Evolutionary conservation across 139 green algal species (phyloP).

Genomic region (Diplosphaera chodatii): DNA sequence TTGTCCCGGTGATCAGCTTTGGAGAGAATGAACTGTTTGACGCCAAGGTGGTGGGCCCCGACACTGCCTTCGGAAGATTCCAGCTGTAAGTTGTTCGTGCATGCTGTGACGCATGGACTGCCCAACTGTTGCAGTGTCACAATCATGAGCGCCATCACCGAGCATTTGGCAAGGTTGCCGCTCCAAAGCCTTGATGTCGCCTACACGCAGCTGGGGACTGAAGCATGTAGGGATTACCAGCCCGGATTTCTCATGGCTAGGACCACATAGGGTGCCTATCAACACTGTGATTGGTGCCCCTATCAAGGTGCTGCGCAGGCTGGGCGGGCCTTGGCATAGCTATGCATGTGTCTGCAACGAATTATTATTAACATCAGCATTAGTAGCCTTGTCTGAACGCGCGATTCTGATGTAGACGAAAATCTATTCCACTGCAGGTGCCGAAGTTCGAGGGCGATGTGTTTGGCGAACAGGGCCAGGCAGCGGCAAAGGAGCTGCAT

Average conservation of each 20-base stretch:
- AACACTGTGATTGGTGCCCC: not conserved
- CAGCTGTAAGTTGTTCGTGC: not conserved
- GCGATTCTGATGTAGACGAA: too few relatives aligned
- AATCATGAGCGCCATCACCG: too few relatives aligned
- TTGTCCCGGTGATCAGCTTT: slow-evolving; percentile 42
- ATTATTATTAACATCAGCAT: too few relatives aligned
- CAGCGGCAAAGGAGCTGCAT: not conserved
- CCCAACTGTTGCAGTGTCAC: too few relatives aligned
- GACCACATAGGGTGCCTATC: not conserved
- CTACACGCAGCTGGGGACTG: not conserved
- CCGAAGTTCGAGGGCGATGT: not conserved
- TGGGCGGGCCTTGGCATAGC: too few relatives aligned
- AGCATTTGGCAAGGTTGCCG: too few relatives aligned
- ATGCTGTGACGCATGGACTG: too few relatives aligned
- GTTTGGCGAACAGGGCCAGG: not conserved
- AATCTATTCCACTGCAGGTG: not conserved
- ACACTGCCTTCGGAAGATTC: not conserved
- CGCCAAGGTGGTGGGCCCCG: not conserved
- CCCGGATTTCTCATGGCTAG: not conserved
- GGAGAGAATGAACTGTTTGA: slow-evolving; percentile 45
- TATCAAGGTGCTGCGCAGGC: not conserved
- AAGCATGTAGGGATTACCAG: not conserved
- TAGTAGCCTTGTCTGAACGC: too few relatives aligned
- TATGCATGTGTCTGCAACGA: too few relatives aligned
- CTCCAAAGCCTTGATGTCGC: too few relatives aligned